Evolutionary conservation across 192 early-diverging fungal genomes (phyloP), one percentile per base, ranked within the genome.

Genomic region (Backusella psychrophila): DNA sequence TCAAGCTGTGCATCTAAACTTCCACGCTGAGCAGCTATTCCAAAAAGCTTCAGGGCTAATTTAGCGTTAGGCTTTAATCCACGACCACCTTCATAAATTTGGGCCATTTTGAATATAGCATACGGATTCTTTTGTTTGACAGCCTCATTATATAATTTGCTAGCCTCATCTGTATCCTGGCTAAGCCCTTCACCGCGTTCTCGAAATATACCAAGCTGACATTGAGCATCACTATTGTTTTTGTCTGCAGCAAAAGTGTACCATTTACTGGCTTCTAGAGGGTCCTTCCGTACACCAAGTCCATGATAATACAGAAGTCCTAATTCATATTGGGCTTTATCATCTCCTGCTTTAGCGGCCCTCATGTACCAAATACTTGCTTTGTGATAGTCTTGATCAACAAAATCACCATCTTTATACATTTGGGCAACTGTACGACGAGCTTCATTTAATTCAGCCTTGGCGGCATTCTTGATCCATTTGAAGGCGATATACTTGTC

Each of bases 291-390:
- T 2, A 70, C 69, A 1, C 69, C 69, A 4, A 44, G 17, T 21
- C 69, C 69, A 29, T 42, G 4, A 23, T 39, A 70, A 19, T 70
- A 70, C 69, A 70, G 46, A 0, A 23, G 11, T 42, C 69, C 69
- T 19, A 70, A 23, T n/a, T 56, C 67, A 41, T 71, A 69, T 53
- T 78, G 78, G 21, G 80, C 85, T 1, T 26, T 46, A 4, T 42
- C 29, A 21, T 75, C 39, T 29, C 77, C 78, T 21, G 5, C 12
- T 2, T 76, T 69, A 8, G 78, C 76, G 29, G 81, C 76, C 36
- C 77, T 76, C 1, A 29, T 70, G 56, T 82, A 84, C 82, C 77
- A 86, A 35, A 77, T 75, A 52, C 33, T 33, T 33, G 33, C 33
- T 33, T 33, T 33, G 2, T 33, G 2, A 3, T 33, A 33, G 33